A percentile compares a stretch with the other conserved stretches of the same genome.
Evolutionary conservation across 78 protist species (phyloP).

Genomic region (Polysphondylium violaceum): DNA sequence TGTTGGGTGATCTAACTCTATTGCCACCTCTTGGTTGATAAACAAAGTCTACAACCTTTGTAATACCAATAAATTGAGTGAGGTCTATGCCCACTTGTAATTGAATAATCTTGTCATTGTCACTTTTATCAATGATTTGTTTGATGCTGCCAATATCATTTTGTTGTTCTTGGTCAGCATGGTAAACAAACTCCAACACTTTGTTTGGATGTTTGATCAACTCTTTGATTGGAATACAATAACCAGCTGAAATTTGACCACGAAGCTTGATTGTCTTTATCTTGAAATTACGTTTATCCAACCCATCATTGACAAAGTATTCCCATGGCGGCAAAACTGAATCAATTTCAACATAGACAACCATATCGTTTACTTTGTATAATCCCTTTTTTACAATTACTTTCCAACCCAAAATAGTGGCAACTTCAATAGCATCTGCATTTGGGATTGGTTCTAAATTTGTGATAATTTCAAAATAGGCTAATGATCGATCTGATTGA

Average conservation of each 20-base stretch:
- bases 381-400: conserved; percentile 73
- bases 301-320: conserved; percentile 40
- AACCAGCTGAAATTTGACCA: conserved; percentile 63
- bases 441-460: conserved; percentile 63
- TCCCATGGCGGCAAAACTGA: conserved; percentile 80
- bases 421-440: conserved; percentile 81
- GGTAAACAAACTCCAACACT: neutral
- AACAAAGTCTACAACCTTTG: conserved; percentile 33
- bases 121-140: neutral
- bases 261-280: conserved; percentile 80
- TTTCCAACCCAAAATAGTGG: conserved; percentile 78
- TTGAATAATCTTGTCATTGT: neutral
- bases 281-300: conserved; percentile 66
- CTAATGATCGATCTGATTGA: conserved; percentile 66
- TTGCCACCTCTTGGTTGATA: conserved; percentile 5
- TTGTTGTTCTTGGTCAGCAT: conserved; percentile 4
- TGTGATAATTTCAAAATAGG: conserved; percentile 60
- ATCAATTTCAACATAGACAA: conserved; percentile 79
- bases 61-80: conserved; percentile 77
- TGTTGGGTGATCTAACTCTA: conserved; percentile 15
- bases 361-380: conserved; percentile 73
- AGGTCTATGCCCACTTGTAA: conserved; percentile 42
- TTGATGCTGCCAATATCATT: neutral
- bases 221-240: conserved; percentile 70
- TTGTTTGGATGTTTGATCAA: conserved; percentile 53